These are phyloP conservation scores for Ogataea methylovora DNA, from an alignment of 805 yeast species.

Conservation along the genomic window DNA sequence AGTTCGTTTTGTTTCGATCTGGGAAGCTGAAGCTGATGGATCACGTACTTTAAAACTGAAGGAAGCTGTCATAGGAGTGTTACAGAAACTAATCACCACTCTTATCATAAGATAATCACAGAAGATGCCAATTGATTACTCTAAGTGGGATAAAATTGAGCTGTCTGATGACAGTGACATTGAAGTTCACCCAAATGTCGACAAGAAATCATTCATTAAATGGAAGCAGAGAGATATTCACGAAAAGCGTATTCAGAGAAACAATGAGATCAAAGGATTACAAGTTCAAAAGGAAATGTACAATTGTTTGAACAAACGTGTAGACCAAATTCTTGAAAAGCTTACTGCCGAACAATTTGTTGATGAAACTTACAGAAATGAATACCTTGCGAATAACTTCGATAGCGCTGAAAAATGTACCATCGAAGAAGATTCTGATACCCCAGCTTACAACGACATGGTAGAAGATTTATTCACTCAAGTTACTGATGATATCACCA, in stretches of 20 bases:
- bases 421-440: constrained; percentile 28
- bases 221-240: constrained; percentile 98
- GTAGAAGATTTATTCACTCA: constrained; percentile 83
- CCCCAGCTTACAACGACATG: constrained; percentile 83
- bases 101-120: neutral
- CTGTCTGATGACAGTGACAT: constrained; percentile 94
- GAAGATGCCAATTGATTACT: constrained; percentile 62
- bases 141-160: constrained; percentile 97
- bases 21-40: neutral
- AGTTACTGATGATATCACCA: constrained; percentile 50
- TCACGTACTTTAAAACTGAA: neutral
- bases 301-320: constrained; percentile 61
- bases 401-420: constrained; percentile 51
- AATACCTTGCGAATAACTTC: constrained; percentile 41
- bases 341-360: constrained; percentile 33
- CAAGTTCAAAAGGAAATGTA: constrained; percentile 80
- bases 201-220: constrained; percentile 80
- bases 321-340: constrained; percentile 48
- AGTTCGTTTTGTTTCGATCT: neutral
- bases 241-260: constrained; percentile 78
- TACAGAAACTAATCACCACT: too few species aligned
- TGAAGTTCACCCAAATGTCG: constrained; percentile 98
- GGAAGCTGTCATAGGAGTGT: too few species aligned
- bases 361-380: constrained; percentile 25
- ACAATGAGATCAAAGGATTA: constrained; percentile 67